A percentile compares a stretch with the other conserved stretches of the same genome.
phyloP scores from a whole-genome alignment of 2,329 filamentous ascomycete genomes.

The Domatiomyces catenatus region DNA sequence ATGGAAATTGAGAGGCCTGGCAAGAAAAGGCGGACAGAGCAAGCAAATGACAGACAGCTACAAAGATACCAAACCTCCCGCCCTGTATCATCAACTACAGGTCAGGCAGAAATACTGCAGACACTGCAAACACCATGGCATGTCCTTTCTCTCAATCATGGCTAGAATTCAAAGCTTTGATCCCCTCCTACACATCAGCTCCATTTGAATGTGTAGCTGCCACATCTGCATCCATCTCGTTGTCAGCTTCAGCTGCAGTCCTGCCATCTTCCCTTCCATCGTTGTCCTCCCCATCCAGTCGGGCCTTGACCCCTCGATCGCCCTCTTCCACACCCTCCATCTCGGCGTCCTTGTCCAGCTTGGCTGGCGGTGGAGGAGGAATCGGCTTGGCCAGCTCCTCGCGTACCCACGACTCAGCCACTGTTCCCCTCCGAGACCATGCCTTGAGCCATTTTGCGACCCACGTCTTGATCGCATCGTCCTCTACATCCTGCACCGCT shows the following conservation, averaged over 20 bases:
- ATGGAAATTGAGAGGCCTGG: too few species aligned
- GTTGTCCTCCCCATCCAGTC: conserved; percentile 2
- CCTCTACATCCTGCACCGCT: conserved; percentile 42
- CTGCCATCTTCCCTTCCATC: conserved; percentile 1
- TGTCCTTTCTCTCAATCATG: too few species aligned
- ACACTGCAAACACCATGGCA: too few species aligned
- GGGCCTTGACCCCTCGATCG: conserved; percentile 5
- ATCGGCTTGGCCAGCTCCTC: conserved; percentile 38
- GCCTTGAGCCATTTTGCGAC: conserved; percentile 73
- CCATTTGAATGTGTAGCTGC: neutral
- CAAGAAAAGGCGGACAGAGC: too few species aligned
- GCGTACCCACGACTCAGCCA: conserved; percentile 61
- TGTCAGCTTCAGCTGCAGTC: neutral
- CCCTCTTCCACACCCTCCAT: conserved; percentile 6
- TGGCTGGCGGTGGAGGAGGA: conserved; percentile 16
- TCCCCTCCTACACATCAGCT: neutral
- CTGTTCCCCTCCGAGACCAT: conserved; percentile 64
- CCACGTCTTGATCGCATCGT: conserved; percentile 58
- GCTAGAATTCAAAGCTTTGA: too few species aligned
- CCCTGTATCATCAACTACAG: neutral
- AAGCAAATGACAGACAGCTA: too few species aligned
- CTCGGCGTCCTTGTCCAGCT: conserved; percentile 9
- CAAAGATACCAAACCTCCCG: too few species aligned
- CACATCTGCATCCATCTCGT: neutral
- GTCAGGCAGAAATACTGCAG: neutral